Evolutionary conservation across 148 eudicot genomes (phyloP), one percentile per base, ranked within the genome.

Genomic region (Suaeda aralocaspica): DNA sequence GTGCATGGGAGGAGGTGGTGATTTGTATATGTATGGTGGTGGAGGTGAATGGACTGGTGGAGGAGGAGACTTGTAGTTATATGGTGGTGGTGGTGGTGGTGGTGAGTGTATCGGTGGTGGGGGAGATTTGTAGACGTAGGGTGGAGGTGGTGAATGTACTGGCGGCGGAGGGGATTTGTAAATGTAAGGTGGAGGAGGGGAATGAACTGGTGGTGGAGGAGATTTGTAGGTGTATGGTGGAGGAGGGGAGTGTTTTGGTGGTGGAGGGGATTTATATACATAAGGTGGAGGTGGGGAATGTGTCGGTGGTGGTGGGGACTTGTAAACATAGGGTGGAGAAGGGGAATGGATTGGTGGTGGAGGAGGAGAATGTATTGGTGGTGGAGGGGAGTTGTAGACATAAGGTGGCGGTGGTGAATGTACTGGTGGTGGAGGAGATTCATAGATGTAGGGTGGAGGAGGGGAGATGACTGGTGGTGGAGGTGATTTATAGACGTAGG

Each of bases 251-350:
- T 22, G 33, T 0, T 9, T 2, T 0, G 63, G 72, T 1, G 62
- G 72, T 0, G 74, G 75, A 33, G 75, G 75, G 2, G 75, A 72
- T 13, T 61, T 62, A 16, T 72, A 72, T 0, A 34, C 5, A 3
- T 72, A 72, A 0, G 68, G 75, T 14, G 68, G 68, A 5, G 72
- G 64, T 14, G 64, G 64, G 8, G 70, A 76, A 1, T 29, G 42
- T 4, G 18, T 5, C 12, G 74, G 74, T 15, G 79, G 70, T 4
- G 74, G 79, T 41, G 74, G 79, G 0, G 79, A 70, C 7, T 70
- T 49, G 42, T 70, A 55, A 3, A 21, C 0, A 5, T 59, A 59
- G 1, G 39, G 39, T 29, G 42, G 64, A 36, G 41, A 8, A 4
- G 41, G 41, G 41, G 41, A 36, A 36, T 36, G 8, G 4, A 8